These are phyloP conservation scores for Alternaria postmessia DNA, from an alignment of 2,329 filamentous ascomycete genomes.

Conservation along the genomic window DNA sequence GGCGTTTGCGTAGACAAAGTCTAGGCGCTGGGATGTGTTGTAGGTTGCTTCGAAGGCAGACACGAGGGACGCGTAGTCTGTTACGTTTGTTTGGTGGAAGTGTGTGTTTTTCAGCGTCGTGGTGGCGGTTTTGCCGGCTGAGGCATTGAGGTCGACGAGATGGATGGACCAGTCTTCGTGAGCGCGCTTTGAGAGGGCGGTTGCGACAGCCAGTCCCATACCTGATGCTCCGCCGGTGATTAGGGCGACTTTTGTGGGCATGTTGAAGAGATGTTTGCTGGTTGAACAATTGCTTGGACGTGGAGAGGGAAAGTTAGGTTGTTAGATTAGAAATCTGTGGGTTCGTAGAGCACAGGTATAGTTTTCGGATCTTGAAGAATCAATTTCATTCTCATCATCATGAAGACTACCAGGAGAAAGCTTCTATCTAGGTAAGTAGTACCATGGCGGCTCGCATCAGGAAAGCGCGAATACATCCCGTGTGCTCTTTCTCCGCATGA, in stretches of 20 bases:
- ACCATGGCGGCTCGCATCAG: neutral
- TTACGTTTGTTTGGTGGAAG: slow-evolving; percentile 53
- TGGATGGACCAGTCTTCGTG: slow-evolving; percentile 51
- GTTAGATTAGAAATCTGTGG: no score
- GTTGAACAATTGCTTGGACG: neutral
- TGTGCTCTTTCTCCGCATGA: slow-evolving; percentile 21
- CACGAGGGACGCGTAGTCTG: slow-evolving; percentile 46
- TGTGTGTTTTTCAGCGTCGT: slow-evolving; percentile 38
- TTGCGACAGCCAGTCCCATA: slow-evolving; percentile 55
- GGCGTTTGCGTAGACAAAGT: slow-evolving; percentile 61
- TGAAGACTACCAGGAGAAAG: no score
- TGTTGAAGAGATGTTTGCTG: neutral
- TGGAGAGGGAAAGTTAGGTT: neutral
- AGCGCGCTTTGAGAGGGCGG: slow-evolving; percentile 45
- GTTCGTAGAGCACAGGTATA: no score
- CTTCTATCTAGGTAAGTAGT: neutral
- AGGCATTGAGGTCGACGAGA: slow-evolving; percentile 52
- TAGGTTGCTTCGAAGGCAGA: slow-evolving; percentile 52
- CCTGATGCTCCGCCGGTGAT: slow-evolving; percentile 78
- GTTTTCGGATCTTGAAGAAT: no score
- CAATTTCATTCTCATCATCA: neutral
- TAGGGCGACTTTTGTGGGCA: slow-evolving; percentile 60
- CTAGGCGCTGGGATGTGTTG: slow-evolving; percentile 46
- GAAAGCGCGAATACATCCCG: neutral
- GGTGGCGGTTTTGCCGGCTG: slow-evolving; percentile 43